Base-by-base conservation (phyloP, 2,329 filamentous ascomycete species). In the Leptographium procerum region DNA sequence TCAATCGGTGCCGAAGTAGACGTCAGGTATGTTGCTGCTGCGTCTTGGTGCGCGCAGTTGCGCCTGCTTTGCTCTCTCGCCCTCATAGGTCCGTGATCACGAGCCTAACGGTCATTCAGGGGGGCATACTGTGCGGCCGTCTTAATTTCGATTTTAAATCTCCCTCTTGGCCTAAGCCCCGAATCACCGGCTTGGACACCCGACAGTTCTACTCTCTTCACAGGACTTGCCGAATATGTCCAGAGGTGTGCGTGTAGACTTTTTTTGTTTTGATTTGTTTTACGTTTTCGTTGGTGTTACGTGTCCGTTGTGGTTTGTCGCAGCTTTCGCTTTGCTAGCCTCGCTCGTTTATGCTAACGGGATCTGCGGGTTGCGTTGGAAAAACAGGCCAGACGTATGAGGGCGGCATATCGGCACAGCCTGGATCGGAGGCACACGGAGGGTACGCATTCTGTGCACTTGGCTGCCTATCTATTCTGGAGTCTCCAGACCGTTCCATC, bases 401-500 rank as follows among this genome's bases (percentile, higher is more conserved):
- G 75, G 94, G 94, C 63, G 94, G 94, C 54, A 91, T 99, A 65
- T 91, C 89, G 63, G 87, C 84, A 58, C 86, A 87, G 63, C 94
- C 91, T 56, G 87, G 86, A 60, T 85, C 87, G 63, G 94, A 99
- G 78, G 94, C 92, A 57, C 94, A 99, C 73, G 94, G 94, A 61
- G 94, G 90, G 63, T 99, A 97, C 74, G 89, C 92, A 29, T 97
- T 97, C 73, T 96, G 92, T 73, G 91, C 89, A 58, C 76, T 99
- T 60, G 94, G 87, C 58, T 95, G 89, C 72, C 81, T 99, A 57
- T 87, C 89, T 66, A 89, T 97, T 63, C 75, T 97, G 53, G 91
- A 89, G 67, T 79, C 86, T 59, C 92, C 94, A 59, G 80, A 88
- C 69, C 78, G 82, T 64, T 87, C 83, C 62, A 84, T 96, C 63